phyloP scores from a whole-genome alignment of 2,329 filamentous ascomycete genomes.

The Aspergillus cejpii region DNA sequence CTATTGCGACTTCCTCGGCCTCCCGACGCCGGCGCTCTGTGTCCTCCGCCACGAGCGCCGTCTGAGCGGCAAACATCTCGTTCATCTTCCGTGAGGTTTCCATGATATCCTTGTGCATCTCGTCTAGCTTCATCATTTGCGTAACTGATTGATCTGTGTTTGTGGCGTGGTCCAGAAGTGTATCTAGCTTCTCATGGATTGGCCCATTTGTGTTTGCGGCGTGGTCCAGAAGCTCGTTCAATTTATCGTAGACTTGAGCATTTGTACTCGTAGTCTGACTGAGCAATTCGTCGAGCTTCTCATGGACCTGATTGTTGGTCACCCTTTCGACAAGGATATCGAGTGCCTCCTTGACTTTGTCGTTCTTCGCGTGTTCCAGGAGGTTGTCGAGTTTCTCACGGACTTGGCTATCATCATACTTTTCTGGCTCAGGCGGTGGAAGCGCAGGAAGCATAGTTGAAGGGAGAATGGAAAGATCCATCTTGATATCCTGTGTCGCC shows the following conservation, averaged over 20 bases:
- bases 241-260: conserved; percentile 52
- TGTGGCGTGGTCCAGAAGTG: conserved; percentile 48
- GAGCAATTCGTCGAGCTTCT: conserved; percentile 50
- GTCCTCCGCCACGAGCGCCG: conserved; percentile 58
- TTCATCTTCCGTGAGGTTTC: conserved; percentile 77
- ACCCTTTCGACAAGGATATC: conserved; percentile 42
- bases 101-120: conserved; percentile 82
- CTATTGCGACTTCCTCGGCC: conserved; percentile 69
- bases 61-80: conserved; percentile 51
- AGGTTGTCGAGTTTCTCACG: conserved; percentile 54
- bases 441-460: conserved; percentile 49
- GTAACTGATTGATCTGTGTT: conserved; percentile 62
- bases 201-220: conserved; percentile 25
- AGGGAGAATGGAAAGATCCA: conserved; percentile 47
- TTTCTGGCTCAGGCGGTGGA: conserved; percentile 46
- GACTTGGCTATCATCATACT: conserved; percentile 55
- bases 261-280: conserved; percentile 27
- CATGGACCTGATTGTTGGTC: conserved; percentile 51
- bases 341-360: conserved; percentile 54
- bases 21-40: conserved; percentile 72
- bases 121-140: conserved; percentile 75
- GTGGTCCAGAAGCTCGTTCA: conserved; percentile 43
- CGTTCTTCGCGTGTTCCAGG: conserved; percentile 41
- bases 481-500: conserved; percentile 55
- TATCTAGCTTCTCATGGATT: conserved; percentile 32